phyloP scores from a whole-genome alignment of 176 grass and related monocot genomes.

The Carex littledalei region DNA sequence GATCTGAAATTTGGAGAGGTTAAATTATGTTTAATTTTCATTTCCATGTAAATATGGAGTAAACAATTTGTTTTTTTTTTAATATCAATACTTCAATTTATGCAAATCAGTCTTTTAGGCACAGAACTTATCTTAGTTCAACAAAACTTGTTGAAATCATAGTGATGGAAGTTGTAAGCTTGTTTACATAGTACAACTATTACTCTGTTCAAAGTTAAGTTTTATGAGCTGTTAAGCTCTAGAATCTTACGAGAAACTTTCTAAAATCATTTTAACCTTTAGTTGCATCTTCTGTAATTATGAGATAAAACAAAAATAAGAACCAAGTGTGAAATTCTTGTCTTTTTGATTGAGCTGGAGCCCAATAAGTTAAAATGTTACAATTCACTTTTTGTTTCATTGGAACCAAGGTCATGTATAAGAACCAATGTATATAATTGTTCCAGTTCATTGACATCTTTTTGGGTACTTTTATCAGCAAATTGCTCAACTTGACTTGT shows the following conservation, averaged over 20 bases:
- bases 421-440: not conserved
- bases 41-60: not conserved
- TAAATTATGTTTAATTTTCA: conserved; percentile 3
- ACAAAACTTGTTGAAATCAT: not conserved
- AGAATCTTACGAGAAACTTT: not conserved
- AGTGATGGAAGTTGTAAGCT: not conserved
- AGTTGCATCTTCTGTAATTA: not conserved
- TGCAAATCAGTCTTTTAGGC: not conserved
- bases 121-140: not conserved
- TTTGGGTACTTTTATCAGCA: conserved; percentile 50
- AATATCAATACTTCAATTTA: conserved; percentile 1
- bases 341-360: not conserved
- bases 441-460: not conserved
- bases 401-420: not conserved
- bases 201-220: not conserved
- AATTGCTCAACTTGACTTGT: conserved; percentile 96
- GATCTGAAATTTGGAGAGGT: conserved; percentile 97
- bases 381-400: conserved; percentile 1
- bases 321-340: not conserved
- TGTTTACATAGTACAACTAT: not conserved
- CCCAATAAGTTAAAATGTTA: not conserved
- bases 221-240: not conserved
- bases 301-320: not conserved
- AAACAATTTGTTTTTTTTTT: not conserved
- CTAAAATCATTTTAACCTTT: not conserved